Evolutionary conservation across 495 filamentous ascomycete genomes (phyloP).

Genomic region (Penicillium fimorum): DNA sequence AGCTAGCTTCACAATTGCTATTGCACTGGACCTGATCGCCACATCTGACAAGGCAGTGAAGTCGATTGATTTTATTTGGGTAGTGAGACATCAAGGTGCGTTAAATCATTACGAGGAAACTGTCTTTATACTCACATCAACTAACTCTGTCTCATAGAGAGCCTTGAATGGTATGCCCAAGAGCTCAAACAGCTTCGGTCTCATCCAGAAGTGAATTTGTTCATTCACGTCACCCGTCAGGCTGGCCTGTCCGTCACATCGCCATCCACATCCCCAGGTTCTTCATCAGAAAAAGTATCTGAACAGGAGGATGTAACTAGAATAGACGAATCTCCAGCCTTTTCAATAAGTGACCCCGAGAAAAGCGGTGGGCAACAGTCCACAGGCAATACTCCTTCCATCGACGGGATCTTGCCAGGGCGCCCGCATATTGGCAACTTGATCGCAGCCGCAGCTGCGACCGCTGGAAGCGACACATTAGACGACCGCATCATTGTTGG

Average conservation of each 20-base stretch:
- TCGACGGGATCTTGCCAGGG: background rate
- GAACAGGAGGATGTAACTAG: background rate
- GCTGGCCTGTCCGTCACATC: background rate
- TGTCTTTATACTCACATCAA: background rate
- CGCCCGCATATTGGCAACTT: constrained; percentile 1
- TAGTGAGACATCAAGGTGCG: constrained; percentile 6
- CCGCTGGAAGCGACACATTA: background rate
- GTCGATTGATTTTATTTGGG: constrained; percentile 16
- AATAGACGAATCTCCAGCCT: background rate
- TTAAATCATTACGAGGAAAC: background rate
- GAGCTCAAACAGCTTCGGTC: constrained; percentile 6
- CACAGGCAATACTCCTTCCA: background rate
- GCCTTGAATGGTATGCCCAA: constrained; percentile 3
- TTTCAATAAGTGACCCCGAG: background rate
- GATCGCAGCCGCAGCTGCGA: background rate
- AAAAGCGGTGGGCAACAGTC: background rate
- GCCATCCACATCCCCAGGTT: background rate
- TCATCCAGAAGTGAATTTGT: constrained; percentile 4
- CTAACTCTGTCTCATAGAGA: background rate
- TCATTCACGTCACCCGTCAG: constrained; percentile 6
- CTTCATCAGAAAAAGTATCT: background rate
- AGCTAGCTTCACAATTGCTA: constrained; percentile 47
- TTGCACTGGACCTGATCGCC: constrained; percentile 11
- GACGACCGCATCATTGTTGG: constrained; percentile 10
- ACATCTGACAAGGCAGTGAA: background rate